phyloP scores from a whole-genome alignment of 768 basidiomycete species.

The Coprinopsis strossmayeri region DNA sequence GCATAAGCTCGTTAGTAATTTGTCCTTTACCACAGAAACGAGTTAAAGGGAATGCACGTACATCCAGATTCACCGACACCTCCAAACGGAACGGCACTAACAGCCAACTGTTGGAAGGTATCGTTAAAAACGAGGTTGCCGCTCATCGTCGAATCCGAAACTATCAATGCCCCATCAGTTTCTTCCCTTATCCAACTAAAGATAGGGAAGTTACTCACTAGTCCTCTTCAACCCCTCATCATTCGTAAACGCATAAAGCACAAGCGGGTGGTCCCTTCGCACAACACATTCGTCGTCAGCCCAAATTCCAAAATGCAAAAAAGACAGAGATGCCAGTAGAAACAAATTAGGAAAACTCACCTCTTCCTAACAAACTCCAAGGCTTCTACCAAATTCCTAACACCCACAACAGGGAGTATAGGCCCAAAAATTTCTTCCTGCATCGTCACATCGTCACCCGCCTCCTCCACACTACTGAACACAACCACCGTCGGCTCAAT shows the following conservation, averaged over 20 bases:
- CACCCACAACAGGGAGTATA: conserved; percentile 53
- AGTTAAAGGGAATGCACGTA: conserved; percentile 23
- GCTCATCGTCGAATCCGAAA: conserved; percentile 48
- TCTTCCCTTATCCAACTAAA: no score
- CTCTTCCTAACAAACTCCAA: conserved; percentile 46
- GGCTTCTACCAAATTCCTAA: conserved; percentile 50
- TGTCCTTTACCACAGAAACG: background rate
- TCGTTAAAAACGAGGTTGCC: conserved; percentile 58
- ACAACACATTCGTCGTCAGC: background rate
- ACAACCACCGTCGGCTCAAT: conserved; percentile 59
- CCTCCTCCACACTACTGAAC: conserved; percentile 41
- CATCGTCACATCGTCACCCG: conserved; percentile 49
- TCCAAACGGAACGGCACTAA: conserved; percentile 37
- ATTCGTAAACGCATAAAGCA: conserved; percentile 59
- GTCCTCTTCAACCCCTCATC: conserved; percentile 30
- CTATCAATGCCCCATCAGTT: no score
- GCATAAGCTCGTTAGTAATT: no score
- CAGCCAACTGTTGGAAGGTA: conserved; percentile 43
- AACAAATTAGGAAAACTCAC: conserved; percentile 24
- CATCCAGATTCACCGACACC: conserved; percentile 58
- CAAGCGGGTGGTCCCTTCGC: conserved; percentile 49
- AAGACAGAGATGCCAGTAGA: no score
- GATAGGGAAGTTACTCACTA: conserved; percentile 20
- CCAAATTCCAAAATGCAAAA: no score
- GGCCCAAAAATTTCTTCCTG: conserved; percentile 75